Conservation (phyloP, 345 rosid genomes). For the Cardamine resedifolia region DNA sequence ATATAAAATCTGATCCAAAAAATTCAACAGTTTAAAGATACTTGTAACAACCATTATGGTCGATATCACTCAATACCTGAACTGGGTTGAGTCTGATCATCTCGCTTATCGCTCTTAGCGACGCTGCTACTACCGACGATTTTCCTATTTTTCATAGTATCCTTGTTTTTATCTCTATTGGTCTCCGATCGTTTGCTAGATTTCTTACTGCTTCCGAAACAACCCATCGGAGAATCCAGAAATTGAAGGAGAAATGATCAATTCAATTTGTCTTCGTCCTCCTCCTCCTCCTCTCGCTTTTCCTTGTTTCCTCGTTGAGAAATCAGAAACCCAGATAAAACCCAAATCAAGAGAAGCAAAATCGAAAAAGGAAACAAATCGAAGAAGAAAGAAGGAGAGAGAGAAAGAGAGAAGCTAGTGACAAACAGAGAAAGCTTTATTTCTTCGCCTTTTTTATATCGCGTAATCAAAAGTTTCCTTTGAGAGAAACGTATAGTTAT, state of each 20-base stretch:
- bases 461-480: not conserved
- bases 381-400: constrained; percentile 28
- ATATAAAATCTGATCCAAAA: not conserved
- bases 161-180: constrained; percentile 6
- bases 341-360: constrained; percentile 12
- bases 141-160: constrained; percentile 21
- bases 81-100: constrained; percentile 43
- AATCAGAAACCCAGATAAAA: constrained; percentile 17
- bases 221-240: constrained; percentile 51
- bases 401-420: constrained; percentile 25
- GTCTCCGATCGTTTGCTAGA: constrained; percentile 48
- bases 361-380: not conserved
- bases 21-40: not conserved
- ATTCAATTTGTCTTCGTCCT: not conserved
- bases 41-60: not conserved
- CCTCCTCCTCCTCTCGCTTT: not conserved
- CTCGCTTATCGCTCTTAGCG: constrained; percentile 30
- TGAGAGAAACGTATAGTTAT: constrained; percentile 17
- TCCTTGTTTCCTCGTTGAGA: not conserved
- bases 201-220: constrained; percentile 54
- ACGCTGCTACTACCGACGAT: constrained; percentile 5
- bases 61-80: constrained; percentile 41
- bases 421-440: constrained; percentile 35
- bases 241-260: not conserved
- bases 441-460: constrained; percentile 30